Evolutionary conservation across 169 alveolate genomes (phyloP).

Genomic region (Plasmodium yoelii): DNA sequence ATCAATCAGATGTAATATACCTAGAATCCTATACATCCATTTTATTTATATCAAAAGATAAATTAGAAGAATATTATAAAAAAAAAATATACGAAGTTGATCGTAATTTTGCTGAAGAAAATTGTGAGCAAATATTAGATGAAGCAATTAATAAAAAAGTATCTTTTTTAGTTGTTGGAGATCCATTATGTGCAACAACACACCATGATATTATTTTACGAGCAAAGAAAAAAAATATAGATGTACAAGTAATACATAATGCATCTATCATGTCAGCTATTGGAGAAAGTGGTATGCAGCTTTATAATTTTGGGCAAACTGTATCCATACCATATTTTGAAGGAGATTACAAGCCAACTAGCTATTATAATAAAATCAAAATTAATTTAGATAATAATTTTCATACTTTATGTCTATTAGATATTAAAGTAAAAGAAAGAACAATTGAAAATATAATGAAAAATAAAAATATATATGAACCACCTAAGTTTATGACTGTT

Average conservation of each 20-base stretch:
- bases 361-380: conserved; percentile 95
- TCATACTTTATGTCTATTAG: conserved; percentile 97
- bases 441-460: conserved; percentile 95
- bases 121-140: conserved; percentile 90
- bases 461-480: conserved; percentile 94
- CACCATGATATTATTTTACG: conserved; percentile 95
- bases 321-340: conserved; percentile 98
- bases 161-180: conserved; percentile 96
- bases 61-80: conserved; percentile 86
- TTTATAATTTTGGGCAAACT: conserved; percentile 98
- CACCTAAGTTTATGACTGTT: conserved; percentile 95
- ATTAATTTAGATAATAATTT: conserved; percentile 91
- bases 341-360: conserved; percentile 97
- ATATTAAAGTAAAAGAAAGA: conserved; percentile 98
- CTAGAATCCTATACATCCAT: conserved; percentile 96
- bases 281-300: conserved; percentile 88
- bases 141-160: conserved; percentile 90
- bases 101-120: conserved; percentile 94
- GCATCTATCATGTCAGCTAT: conserved; percentile 85
- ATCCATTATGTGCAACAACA: conserved; percentile 97
- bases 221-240: conserved; percentile 91
- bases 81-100: conserved; percentile 93
- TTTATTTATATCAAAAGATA: conserved; percentile 86
- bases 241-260: conserved; percentile 95
- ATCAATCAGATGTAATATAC: conserved; percentile 89